phyloP scores from a whole-genome alignment of 805 yeast genomes.

The Torulaspora microellipsoides region DNA sequence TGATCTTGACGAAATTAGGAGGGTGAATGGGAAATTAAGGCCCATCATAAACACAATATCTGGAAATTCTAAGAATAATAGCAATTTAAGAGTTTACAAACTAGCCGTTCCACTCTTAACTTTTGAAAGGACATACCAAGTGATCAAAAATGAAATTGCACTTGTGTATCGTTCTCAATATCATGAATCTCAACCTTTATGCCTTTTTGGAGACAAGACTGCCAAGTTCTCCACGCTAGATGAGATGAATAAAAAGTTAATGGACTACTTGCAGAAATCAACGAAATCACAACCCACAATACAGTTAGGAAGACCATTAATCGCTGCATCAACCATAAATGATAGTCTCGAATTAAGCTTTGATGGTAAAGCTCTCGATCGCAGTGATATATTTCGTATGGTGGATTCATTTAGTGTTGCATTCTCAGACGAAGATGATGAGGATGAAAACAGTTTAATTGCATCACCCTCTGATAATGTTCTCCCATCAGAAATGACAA shows the following conservation, averaged over 20 bases:
- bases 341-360: conserved; percentile 40
- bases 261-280: conserved; percentile 2
- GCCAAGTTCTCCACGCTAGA: conserved; percentile 6
- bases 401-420: conserved; percentile 39
- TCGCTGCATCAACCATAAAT: conserved; percentile 19
- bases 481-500: conserved; percentile 17
- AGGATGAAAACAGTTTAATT: conserved; percentile 20
- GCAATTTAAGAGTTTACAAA: conserved; percentile 10
- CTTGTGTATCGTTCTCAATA: conserved; percentile 7
- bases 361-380: conserved; percentile 44
- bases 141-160: conserved; percentile 10
- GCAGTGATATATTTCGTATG: conserved; percentile 39
- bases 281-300: conserved; percentile 4
- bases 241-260: conserved; percentile 7
- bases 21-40: conserved; percentile 10
- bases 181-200: conserved; percentile 15
- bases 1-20: conserved; percentile 10
- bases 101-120: conserved; percentile 11
- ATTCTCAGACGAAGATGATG: conserved; percentile 30
- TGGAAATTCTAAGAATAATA: conserved; percentile 2
- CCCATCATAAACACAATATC: conserved; percentile 16
- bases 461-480: conserved; percentile 12
- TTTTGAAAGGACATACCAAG: conserved; percentile 3
- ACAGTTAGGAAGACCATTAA: conserved; percentile 7
- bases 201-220: conserved; percentile 8